A percentile compares a stretch with the other conserved stretches of the same genome.
phyloP scores from a whole-genome alignment of 2,329 filamentous ascomycete genomes.

The Didymella pinodella region DNA sequence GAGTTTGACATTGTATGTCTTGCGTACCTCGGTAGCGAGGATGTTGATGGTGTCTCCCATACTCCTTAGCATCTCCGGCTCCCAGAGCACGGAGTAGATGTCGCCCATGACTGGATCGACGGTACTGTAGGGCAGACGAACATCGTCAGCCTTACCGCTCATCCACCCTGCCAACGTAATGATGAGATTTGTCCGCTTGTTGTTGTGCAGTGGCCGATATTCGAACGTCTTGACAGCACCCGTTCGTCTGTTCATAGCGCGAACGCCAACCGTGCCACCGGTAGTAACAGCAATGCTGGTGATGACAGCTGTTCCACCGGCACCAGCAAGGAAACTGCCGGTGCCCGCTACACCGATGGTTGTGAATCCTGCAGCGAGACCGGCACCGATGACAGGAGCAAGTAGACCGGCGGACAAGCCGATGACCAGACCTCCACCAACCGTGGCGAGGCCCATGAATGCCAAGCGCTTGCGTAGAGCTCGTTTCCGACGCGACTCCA shows the following conservation, averaged over 20 bases:
- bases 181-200: conserved; percentile 95
- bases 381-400: conserved; percentile 92
- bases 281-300: conserved; percentile 87
- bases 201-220: conserved; percentile 95
- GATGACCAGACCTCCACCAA: conserved; percentile 93
- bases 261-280: conserved; percentile 84
- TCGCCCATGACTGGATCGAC: conserved; percentile 98
- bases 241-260: conserved; percentile 85
- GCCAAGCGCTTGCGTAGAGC: conserved; percentile 85
- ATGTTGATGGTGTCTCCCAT: conserved; percentile 99
- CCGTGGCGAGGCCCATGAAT: conserved; percentile 96
- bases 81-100: conserved; percentile 95
- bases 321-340: conserved; percentile 85
- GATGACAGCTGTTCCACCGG: conserved; percentile 91
- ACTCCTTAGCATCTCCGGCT: conserved; percentile 95
- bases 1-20: neutral
- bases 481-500: conserved; percentile 82
- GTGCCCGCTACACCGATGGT: conserved; percentile 94
- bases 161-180: conserved; percentile 97
- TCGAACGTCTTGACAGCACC: conserved; percentile 96
- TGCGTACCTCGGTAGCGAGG: conserved; percentile 86
- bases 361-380: conserved; percentile 91
- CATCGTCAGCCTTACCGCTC: conserved; percentile 96
- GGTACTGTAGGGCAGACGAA: conserved; percentile 93
- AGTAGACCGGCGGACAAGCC: conserved; percentile 90